Conservation (phyloP, 192 early-diverging fungal species). For the Umbelopsis sp. region DNA sequence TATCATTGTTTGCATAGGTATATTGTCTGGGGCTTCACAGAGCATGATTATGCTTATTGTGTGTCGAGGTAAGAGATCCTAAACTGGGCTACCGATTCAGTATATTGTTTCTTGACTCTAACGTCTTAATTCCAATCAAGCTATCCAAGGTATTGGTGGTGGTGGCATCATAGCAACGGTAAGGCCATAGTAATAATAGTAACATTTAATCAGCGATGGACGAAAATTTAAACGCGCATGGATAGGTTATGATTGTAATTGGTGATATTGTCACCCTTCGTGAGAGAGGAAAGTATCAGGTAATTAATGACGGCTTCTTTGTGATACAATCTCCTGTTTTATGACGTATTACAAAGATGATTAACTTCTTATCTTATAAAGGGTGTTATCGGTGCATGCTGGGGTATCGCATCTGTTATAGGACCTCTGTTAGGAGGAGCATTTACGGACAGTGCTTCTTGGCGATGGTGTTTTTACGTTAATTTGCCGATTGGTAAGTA, state of each 20-base stretch:
- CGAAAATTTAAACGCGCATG: neutral
- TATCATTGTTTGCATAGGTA: constrained; percentile 54
- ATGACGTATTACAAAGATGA: too few relatives aligned
- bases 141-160: constrained; percentile 83
- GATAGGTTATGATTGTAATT: constrained; percentile 59
- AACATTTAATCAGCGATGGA: neutral
- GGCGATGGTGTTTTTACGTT: constrained; percentile 62
- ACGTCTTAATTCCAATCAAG: constrained; percentile 73
- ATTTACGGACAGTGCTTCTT: constrained; percentile 68
- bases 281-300: constrained; percentile 76
- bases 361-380: constrained; percentile 23
- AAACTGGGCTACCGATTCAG: too few relatives aligned
- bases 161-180: constrained; percentile 73
- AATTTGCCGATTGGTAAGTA: constrained; percentile 9
- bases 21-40: constrained; percentile 66
- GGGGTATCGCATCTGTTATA: constrained; percentile 77
- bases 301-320: too few relatives aligned
- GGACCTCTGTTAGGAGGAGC: constrained; percentile 88
- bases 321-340: too few relatives aligned
- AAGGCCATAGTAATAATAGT: constrained; percentile 17
- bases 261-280: constrained; percentile 77
- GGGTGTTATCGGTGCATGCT: constrained; percentile 74
- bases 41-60: constrained; percentile 58
- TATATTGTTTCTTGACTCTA: too few relatives aligned
- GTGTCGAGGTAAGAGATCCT: neutral